These are phyloP conservation scores for Backusella westeae DNA, from an alignment of 192 early-diverging fungal genomes.

Conservation along the genomic window DNA sequence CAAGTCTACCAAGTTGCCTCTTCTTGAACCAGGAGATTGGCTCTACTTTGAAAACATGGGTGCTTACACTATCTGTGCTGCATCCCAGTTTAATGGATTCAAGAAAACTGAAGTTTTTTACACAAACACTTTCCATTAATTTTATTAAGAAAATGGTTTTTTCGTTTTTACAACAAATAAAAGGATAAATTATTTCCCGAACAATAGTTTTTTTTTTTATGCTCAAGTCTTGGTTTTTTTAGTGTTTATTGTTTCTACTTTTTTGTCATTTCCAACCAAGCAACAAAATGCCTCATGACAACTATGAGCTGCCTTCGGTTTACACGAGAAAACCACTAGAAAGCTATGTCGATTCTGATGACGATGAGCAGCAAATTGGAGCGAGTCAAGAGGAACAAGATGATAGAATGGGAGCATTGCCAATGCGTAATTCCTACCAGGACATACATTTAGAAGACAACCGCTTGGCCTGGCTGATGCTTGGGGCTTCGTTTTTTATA, in stretches of 20 bases:
- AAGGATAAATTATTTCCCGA: neutral
- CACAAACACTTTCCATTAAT: constrained; percentile 64
- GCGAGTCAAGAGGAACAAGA: neutral
- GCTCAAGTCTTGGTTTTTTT: neutral
- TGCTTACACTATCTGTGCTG: constrained; percentile 93
- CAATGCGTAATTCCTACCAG: neutral
- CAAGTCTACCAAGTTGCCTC: constrained; percentile 63
- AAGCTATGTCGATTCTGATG: neutral
- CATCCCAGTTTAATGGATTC: constrained; percentile 88
- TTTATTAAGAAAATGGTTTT: neutral
- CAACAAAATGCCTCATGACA: constrained; percentile 15
- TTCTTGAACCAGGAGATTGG: constrained; percentile 95
- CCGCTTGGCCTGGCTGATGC: constrained; percentile 23
- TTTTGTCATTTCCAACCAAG: neutral
- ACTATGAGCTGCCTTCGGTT: constrained; percentile 13
- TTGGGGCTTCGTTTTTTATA: constrained; percentile 24
- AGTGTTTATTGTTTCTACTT: neutral
- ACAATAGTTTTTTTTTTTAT: neutral
- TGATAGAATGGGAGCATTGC: neutral
- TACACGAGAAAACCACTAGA: neutral
- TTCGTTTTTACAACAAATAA: neutral
- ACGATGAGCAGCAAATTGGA: neutral
- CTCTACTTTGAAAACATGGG: constrained; percentile 95
- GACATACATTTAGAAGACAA: constrained; percentile 9
- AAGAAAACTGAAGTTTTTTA: constrained; percentile 79